Base-by-base conservation (phyloP, 345 rosid species). In the Cardiospermum halicacabum region DNA sequence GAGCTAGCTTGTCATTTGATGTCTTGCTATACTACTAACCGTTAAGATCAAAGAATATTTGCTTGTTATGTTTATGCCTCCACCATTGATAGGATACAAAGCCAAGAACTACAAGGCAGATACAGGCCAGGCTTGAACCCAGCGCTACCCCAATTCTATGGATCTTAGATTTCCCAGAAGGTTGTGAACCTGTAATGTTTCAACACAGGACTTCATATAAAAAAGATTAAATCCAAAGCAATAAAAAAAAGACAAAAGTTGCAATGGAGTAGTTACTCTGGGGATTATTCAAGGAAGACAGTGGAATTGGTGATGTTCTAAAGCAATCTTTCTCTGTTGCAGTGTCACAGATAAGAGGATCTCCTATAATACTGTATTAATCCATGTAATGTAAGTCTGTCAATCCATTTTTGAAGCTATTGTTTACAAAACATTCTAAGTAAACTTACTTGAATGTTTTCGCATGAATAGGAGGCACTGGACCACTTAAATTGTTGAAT, bases 1-100 rank as follows among this genome's bases (percentile, higher is more conserved):
- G 25, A 50, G 68, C 58, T 4, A 27, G 13, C 26, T 12, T 1
- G 53, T 27, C 13, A 7, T 25, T n/a, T n/a, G n/a, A 22, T 36
- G 24, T 21, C 57, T 18, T 30, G 47, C 24, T 67, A 16, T 37
- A 26, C 47, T 53, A 43, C 80, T 82, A 64, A 91, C 99, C 97
- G 55, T 83, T 87, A 31, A 85, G 80, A 73, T 91, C 95, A 70
- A 89, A 89, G 88, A 91, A 94, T 47, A 94, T 77, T 79, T 91
- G 97, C 64, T 91, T 79, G 82, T 87, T 89, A 72, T 75, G 81
- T 56, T 81, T 87, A 63, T 75, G 91, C 69, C 85, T 89, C 93
- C 83, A 85, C 96, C 93, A 89, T 47, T 91, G 80, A 66, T 89
- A 61, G 63, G 83, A 87, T 63, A 85, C 91, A 36, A 84, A 80